Percentiles rank a stretch among this genome's conserved stretches.
phyloP scores from a whole-genome alignment of 257 asterid species.

The Solanum chmielewskii region DNA sequence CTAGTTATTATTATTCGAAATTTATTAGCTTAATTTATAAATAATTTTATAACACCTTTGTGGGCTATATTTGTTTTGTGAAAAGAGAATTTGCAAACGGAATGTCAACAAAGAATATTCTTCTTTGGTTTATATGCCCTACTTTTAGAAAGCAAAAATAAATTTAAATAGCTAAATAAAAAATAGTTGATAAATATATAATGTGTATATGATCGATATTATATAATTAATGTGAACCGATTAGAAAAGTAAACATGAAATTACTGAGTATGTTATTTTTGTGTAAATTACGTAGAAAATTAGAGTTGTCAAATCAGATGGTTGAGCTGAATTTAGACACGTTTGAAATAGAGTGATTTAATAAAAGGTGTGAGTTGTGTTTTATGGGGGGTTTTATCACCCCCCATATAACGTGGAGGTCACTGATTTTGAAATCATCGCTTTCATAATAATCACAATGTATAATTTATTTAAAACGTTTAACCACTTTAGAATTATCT shows the following conservation, averaged over 20 bases:
- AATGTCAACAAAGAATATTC: background rate
- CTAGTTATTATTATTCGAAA: too few relatives aligned
- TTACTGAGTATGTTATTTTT: background rate
- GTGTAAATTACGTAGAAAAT: background rate
- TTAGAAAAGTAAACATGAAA: background rate
- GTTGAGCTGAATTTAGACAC: background rate
- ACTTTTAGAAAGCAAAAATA: background rate
- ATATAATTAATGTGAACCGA: background rate
- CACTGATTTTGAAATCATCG: background rate
- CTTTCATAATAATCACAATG: background rate
- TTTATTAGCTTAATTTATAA: too few relatives aligned
- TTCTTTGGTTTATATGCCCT: background rate
- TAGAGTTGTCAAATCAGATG: background rate
- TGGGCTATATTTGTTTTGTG: background rate
- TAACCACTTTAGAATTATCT: background rate
- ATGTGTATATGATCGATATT: background rate
- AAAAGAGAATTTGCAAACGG: background rate
- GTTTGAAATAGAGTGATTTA: background rate
- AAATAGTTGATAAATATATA: background rate
- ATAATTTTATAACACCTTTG: too few relatives aligned
- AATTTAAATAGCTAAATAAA: background rate
- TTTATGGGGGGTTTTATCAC: background rate
- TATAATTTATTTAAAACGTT: background rate
- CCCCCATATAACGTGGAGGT: background rate
- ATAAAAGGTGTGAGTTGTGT: background rate